A percentile compares a stretch with the other conserved stretches of the same genome.
Conservation (phyloP, 1,284 basidiomycete species). For the Uromyces viciae-fabae region DNA sequence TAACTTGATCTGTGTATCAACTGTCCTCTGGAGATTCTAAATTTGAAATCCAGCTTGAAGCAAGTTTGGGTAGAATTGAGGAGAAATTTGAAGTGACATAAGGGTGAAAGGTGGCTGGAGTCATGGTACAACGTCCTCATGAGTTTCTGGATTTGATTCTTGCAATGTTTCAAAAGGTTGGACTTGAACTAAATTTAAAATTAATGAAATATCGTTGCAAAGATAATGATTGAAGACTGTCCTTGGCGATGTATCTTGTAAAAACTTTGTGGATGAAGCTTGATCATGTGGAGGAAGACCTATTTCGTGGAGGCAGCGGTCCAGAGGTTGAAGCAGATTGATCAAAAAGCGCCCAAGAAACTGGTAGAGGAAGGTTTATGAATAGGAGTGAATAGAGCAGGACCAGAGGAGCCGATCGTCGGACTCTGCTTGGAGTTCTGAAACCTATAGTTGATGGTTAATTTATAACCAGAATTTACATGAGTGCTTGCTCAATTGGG, state of each 20-base stretch:
- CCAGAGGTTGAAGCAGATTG: constrained; percentile 15
- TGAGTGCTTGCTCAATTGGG: too few relatives aligned
- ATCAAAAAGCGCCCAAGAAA: too few relatives aligned
- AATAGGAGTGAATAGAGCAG: too few relatives aligned
- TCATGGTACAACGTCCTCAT: background rate
- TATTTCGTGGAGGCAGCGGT: constrained; percentile 31
- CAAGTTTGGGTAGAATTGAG: constrained; percentile 36
- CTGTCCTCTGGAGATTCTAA: constrained; percentile 2
- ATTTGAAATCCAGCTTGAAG: constrained; percentile 26
- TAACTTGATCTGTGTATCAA: constrained; percentile 7
- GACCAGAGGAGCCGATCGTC: too few relatives aligned
- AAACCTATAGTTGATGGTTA: too few relatives aligned
- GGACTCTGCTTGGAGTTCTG: too few relatives aligned
- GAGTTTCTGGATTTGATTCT: background rate
- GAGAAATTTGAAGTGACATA: constrained; percentile 22
- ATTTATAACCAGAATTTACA: too few relatives aligned
- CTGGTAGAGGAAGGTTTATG: too few relatives aligned
- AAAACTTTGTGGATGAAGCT: constrained; percentile 18
- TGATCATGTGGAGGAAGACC: constrained; percentile 37
- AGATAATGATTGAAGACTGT: constrained; percentile 1
- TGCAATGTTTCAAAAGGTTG: background rate
- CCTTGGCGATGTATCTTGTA: background rate
- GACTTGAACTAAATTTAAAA: background rate
- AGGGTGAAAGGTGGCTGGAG: constrained; percentile 33
- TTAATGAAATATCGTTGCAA: constrained; percentile 3